phyloP scores from a whole-genome alignment of 306 rosid species.

The Erythrophleum fordii region DNA sequence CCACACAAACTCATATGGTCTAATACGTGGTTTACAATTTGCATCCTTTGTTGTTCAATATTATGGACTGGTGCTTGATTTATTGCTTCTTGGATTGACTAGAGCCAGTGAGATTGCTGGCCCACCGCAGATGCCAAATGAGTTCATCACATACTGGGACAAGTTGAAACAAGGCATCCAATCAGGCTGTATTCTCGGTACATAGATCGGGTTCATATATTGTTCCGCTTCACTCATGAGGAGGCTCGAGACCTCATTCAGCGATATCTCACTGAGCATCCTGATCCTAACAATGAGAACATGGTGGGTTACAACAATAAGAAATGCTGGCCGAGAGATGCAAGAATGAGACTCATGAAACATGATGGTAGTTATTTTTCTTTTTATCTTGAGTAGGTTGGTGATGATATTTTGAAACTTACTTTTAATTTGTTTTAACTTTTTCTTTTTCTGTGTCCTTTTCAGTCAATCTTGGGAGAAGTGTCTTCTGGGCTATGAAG shows the following conservation, averaged over 20 bases:
- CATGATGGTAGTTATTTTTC: constrained; percentile 71
- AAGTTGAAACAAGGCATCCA: constrained; percentile 96
- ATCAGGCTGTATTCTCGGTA: constrained; percentile 94
- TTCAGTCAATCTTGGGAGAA: constrained; percentile 96
- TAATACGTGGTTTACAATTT: constrained; percentile 97
- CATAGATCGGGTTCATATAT: constrained; percentile 91
- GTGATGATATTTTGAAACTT: background rate
- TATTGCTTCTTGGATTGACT: constrained; percentile 94
- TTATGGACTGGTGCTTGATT: constrained; percentile 91
- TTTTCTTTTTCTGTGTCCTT: constrained; percentile 22
- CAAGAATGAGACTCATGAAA: constrained; percentile 99
- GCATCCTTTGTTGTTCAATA: constrained; percentile 98
- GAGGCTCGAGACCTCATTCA: constrained; percentile 99
- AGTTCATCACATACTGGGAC: constrained; percentile 96
- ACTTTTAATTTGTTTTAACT: constrained; percentile 13
- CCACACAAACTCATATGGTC: constrained; percentile 96
- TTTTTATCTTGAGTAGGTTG: constrained; percentile 8
- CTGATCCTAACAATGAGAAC: constrained; percentile 99
- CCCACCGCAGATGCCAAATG: constrained; percentile 98
- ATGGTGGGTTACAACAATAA: constrained; percentile 99
- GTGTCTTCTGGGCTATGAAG: constrained; percentile 99
- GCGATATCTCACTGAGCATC: constrained; percentile 97
- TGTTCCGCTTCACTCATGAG: constrained; percentile 96
- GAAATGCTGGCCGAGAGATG: constrained; percentile 99
- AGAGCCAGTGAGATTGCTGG: constrained; percentile 99